phyloP scores from a whole-genome alignment of 1,284 basidiomycete genomes.

The Fistulina hepatica region DNA sequence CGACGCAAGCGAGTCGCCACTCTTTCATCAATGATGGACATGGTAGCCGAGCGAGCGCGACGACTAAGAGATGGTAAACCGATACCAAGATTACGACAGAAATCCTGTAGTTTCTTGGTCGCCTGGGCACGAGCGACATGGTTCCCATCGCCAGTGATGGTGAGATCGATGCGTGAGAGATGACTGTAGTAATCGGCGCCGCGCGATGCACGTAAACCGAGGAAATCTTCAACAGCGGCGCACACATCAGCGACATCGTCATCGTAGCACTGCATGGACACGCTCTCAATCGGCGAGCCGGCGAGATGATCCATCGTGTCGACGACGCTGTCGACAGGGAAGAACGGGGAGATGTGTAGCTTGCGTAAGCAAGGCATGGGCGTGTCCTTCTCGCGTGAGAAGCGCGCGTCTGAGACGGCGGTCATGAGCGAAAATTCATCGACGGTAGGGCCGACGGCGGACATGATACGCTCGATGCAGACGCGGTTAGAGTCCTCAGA shows the following conservation, averaged over 20 bases:
- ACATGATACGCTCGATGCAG: slow-evolving; percentile 49
- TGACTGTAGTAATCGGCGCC: slow-evolving; percentile 35
- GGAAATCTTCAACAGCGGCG: slow-evolving; percentile 43
- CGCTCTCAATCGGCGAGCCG: slow-evolving; percentile 46
- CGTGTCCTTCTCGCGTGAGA: slow-evolving; percentile 36
- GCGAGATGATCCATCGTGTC: slow-evolving; percentile 49
- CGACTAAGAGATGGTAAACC: too few species aligned
- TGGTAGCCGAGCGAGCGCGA: neutral
- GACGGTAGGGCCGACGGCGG: slow-evolving; percentile 41
- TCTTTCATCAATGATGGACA: neutral
- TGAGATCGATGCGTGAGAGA: slow-evolving; percentile 30
- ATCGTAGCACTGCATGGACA: slow-evolving; percentile 47
- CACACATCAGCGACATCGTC: slow-evolving; percentile 51
- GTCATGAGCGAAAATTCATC: slow-evolving; percentile 43
- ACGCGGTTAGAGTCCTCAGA: slow-evolving; percentile 34
- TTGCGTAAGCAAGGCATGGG: slow-evolving; percentile 41
- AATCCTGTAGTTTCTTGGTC: slow-evolving; percentile 29
- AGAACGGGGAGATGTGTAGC: slow-evolving; percentile 48
- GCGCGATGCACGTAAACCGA: slow-evolving; percentile 37
- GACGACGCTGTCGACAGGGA: slow-evolving; percentile 48
- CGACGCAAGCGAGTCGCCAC: neutral
- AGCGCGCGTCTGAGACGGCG: slow-evolving; percentile 34
- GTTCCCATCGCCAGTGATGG: slow-evolving; percentile 25
- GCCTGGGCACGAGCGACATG: slow-evolving; percentile 21
- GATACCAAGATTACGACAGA: slow-evolving; percentile 31